phyloP scores from a whole-genome alignment of 176 grass and related monocot genomes.

The Lolium multiflorum region DNA sequence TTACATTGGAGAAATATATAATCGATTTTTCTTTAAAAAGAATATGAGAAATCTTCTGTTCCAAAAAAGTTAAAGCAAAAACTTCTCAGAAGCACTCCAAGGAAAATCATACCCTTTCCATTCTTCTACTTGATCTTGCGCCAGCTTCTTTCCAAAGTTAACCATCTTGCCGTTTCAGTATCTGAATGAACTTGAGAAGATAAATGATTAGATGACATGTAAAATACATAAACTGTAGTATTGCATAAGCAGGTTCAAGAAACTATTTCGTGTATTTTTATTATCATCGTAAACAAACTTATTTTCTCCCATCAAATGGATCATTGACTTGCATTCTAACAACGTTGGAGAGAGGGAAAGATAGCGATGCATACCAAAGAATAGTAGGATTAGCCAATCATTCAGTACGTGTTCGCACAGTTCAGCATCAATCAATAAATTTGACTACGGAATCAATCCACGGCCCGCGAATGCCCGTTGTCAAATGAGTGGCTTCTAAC shows the following conservation, averaged over 20 bases:
- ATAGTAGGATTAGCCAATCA: conserved; percentile 16
- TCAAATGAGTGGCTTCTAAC: conserved; percentile 2
- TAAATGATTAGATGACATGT: neutral
- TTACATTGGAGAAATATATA: neutral
- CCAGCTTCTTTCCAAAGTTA: conserved; percentile 87
- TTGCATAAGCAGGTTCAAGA: neutral
- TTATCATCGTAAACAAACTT: neutral
- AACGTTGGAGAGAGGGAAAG: neutral
- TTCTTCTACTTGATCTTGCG: conserved; percentile 74
- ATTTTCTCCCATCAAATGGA: neutral
- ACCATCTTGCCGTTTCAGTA: conserved; percentile 67
- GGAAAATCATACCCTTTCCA: conserved; percentile 70
- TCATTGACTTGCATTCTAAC: neutral
- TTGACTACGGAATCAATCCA: neutral
- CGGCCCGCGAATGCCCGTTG: neutral
- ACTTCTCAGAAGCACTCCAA: neutral
- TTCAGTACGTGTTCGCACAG: neutral
- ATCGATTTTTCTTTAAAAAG: neutral
- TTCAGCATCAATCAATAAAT: neutral
- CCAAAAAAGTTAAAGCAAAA: conserved; percentile 12
- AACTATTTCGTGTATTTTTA: neutral
- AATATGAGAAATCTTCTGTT: neutral
- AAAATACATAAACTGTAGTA: neutral
- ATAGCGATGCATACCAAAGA: neutral
- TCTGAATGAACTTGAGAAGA: conserved; percentile 16